A percentile compares a stretch with the other conserved stretches of the same genome.
Evolutionary conservation across 768 basidiomycete genomes (phyloP).

Genomic region (Lactarius vividus): DNA sequence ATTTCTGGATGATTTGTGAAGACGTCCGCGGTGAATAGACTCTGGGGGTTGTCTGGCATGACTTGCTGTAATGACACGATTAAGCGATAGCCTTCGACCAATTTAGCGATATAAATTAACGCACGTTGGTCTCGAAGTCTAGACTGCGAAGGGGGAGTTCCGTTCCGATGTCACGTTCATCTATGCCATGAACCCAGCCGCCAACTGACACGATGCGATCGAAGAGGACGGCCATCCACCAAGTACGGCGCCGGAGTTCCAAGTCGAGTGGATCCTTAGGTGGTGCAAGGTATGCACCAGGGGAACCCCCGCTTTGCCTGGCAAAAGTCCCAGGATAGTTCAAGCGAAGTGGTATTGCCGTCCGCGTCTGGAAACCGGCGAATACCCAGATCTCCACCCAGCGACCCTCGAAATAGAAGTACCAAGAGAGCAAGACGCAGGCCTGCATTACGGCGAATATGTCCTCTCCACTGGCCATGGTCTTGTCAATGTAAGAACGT

Average conservation of each 20-base stretch:
- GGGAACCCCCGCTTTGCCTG: conserved; percentile 61
- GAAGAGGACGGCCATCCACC: conserved; percentile 91
- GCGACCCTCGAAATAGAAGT: conserved; percentile 85
- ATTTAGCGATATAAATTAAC: conserved; percentile 27
- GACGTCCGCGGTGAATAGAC: conserved; percentile 58
- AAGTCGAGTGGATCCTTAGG: conserved; percentile 73
- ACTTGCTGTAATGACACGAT: conserved; percentile 42
- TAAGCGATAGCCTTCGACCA: conserved; percentile 17
- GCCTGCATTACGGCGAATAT: conserved; percentile 88
- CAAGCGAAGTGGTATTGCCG: conserved; percentile 74
- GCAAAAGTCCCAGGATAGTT: conserved; percentile 87
- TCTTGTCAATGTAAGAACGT: conserved; percentile 82
- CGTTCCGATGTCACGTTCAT: conserved; percentile 81
- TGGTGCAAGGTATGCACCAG: conserved; percentile 76
- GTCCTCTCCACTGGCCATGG: conserved; percentile 86
- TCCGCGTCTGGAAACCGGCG: conserved; percentile 79
- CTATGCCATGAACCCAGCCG: conserved; percentile 84
- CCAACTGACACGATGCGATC: conserved; percentile 70
- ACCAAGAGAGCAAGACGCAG: conserved; percentile 84
- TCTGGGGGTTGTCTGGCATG: conserved; percentile 73
- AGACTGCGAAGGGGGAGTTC: conserved; percentile 72
- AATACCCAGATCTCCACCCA: conserved; percentile 94
- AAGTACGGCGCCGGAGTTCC: conserved; percentile 76
- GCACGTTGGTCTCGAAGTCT: conserved; percentile 75
- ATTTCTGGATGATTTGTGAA: conserved; percentile 69